Evolutionary conservation across 768 basidiomycete species (phyloP), one percentile per base, ranked within the genome.

Genomic region (Pisolithus microcarpus): DNA sequence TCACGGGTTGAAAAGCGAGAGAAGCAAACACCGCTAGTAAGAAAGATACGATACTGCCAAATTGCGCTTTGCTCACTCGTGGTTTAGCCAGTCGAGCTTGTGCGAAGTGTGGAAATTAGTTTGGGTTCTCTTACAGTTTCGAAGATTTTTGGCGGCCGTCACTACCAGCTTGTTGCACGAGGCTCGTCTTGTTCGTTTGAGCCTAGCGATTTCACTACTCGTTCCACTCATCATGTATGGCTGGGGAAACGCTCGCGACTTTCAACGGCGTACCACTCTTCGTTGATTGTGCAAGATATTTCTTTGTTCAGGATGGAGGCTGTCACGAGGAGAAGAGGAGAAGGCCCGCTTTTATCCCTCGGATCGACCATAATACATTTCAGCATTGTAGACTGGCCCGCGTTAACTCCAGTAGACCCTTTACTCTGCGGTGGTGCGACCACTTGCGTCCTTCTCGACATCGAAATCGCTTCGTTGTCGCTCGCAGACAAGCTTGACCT

Each of bases 341-440:
- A 53, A 39, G 52, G 45, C 54, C 58, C 55, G 8, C 31, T 68
- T 43, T n/a, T 67, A 34, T 52, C 46, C 72, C 52, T 82, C 15
- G 73, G 74, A 26, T 46, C 54, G 11, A 51, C 49, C 44, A 57
- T 58, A 11, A 43, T 59, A 21, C 61, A 67, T 5, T 49, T 75
- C 15, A 64, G 85, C 21, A 64, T 73, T 19, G 75, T 75, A 3
- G 80, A 82, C 61, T 88, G 84, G 84, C 81, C 83, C 8, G 63
- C 74, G 38, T 79, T 82, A 57, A 61, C 83, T 40, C 54, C 66
- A 11, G n/a, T 48, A 18, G 38, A 46, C 50, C 44, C 39, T 40
- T 40, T 34, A 46, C 40, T 43, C 43, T 50, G 7, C 19, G 79
- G 77, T 21, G 83, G 84, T 58, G 76, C 81, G 8, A 82, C 82